These are phyloP conservation scores for Obelidium mucronatum DNA, from an alignment of 192 early-diverging fungal species.

Conservation along the genomic window DNA sequence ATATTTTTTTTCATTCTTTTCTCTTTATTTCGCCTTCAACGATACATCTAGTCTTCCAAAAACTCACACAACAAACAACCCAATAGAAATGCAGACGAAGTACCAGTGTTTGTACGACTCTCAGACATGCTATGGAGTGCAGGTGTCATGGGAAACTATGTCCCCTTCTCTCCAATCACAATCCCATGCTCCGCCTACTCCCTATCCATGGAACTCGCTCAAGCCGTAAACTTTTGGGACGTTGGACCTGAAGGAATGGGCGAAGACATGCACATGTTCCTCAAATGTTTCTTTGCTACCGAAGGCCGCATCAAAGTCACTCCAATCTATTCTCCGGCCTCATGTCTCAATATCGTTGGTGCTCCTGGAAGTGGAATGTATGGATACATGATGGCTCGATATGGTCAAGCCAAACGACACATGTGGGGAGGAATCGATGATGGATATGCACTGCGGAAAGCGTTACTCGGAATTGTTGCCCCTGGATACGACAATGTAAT, in stretches of 20 bases:
- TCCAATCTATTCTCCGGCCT: conserved; percentile 73
- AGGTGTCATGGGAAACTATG: conserved; percentile 68
- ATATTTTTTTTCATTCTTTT: neutral
- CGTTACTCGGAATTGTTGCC: conserved; percentile 37
- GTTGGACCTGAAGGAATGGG: conserved; percentile 65
- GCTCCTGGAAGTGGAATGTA: neutral
- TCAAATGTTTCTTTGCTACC: conserved; percentile 72
- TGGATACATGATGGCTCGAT: conserved; percentile 66
- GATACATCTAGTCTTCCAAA: no score
- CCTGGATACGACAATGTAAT: conserved; percentile 37
- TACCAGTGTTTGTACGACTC: conserved; percentile 70
- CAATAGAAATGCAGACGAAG: conserved; percentile 64
- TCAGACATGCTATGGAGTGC: conserved; percentile 72
- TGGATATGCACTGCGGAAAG: conserved; percentile 57
- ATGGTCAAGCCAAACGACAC: conserved; percentile 65
- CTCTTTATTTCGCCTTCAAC: no score
- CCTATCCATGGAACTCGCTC: conserved; percentile 68
- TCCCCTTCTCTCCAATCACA: conserved; percentile 58
- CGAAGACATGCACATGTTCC: conserved; percentile 76
- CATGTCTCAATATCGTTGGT: conserved; percentile 52
- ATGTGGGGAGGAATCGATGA: conserved; percentile 68
- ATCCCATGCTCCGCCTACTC: conserved; percentile 75
- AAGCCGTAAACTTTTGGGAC: conserved; percentile 72
- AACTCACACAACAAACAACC: no score
- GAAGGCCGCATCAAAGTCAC: conserved; percentile 58